Conservation (phyloP, 768 basidiomycete genomes). For the Tricholoma furcatifolium region DNA sequence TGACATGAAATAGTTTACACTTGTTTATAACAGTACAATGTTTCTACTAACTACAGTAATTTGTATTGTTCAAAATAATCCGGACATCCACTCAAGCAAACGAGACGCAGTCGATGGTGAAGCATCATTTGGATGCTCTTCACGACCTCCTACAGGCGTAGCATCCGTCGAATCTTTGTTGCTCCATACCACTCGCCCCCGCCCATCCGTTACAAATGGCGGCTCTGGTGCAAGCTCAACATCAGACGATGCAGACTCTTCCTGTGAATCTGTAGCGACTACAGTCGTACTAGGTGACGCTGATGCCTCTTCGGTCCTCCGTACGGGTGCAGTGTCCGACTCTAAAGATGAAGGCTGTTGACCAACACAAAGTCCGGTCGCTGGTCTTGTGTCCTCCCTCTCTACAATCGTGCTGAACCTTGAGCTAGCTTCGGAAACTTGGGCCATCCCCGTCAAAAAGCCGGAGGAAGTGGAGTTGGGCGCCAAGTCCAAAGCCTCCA, state of each 20-base stretch:
- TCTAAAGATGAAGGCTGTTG: background rate
- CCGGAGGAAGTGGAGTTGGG: background rate
- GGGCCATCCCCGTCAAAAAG: background rate
- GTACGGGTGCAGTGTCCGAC: background rate
- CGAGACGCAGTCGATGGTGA: conserved; percentile 10
- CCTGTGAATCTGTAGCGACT: background rate
- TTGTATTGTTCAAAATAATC: conserved; percentile 14
- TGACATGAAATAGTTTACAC: conserved; percentile 48
- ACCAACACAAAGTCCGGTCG: background rate
- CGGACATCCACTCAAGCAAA: conserved; percentile 26
- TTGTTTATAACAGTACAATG: background rate
- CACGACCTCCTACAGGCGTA: conserved; percentile 2
- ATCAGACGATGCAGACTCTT: background rate
- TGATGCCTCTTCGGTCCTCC: too few species aligned
- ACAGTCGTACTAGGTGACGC: background rate
- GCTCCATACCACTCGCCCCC: conserved; percentile 57
- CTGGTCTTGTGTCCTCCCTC: conserved; percentile 3
- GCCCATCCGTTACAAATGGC: conserved; percentile 63
- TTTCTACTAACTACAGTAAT: conserved; percentile 4
- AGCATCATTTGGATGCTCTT: conserved; percentile 14
- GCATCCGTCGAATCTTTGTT: conserved; percentile 15
- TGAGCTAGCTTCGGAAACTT: background rate
- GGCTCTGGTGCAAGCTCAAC: conserved; percentile 29
- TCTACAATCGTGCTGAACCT: conserved; percentile 16
- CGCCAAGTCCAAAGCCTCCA: background rate